Evolutionary conservation across 208 protist genomes (phyloP), one percentile per base, ranked within the genome.

Genomic region (Zelonia costaricensis): DNA sequence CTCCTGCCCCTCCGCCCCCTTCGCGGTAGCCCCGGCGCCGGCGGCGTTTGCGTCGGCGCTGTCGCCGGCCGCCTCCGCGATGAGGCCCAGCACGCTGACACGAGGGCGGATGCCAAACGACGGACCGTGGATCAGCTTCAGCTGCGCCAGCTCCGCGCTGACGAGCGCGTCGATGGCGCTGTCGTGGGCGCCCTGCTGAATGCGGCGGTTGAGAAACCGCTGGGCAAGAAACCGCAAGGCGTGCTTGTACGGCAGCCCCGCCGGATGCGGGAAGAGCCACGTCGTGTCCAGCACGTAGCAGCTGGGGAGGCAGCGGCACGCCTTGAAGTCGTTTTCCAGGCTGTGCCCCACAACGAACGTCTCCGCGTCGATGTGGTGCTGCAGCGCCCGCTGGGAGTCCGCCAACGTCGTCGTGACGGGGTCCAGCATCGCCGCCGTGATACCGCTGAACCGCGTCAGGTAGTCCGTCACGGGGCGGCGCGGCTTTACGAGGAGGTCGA

Each of bases 291-390:
- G 69, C 30, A 98, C 54, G 52, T 80, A 67, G 58, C 82, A 91
- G 31, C 84, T 85, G 18, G 96, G 95, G 31, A 93, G 28, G 45
- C 97, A 60, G 22, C 81, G 69, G 39, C 94, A 88, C 20, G 87
- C 88, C 53, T 85, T 91, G 56, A 98, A 90, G 78, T 98, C 96
- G 67, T 98, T 98, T 56, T 98, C 91, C 0, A 98, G 68, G 59
- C 81, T 93, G 72, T 98, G 96, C 0, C 96, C 96, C 0, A 98
- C 72, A 9, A 98, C 57, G 61, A 97, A 96, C 1, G 92, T 95
- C 4, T 92, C 66, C 0, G 74, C 68, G 52, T 78, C 68, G 46
- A 97, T 76, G 18, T 84, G 52, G 28, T 30, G 39, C 44, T 75
- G 63, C 30, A 97, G 61, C n/a, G 76, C 62, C 4, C 23, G 38